Base-by-base conservation (phyloP, 2,329 filamentous ascomycete species). In the Venturia oleaginea region DNA sequence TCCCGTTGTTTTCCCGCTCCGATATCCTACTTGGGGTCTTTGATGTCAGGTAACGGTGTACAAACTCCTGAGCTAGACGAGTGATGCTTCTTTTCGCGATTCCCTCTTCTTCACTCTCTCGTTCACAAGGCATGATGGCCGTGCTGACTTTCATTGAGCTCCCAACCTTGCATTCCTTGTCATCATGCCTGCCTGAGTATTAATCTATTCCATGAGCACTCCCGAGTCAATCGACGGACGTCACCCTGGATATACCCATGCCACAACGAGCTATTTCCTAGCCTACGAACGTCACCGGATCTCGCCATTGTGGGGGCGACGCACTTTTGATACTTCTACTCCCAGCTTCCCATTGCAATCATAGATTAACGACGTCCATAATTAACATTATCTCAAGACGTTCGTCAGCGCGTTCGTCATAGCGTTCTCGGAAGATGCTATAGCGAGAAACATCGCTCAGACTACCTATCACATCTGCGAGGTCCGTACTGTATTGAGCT, bases 351-450 rank as follows among this genome's bases (percentile, higher is more conserved):
- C 57, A 40, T 60, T 32, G 3, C 13, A 22, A 43, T 60, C 57
- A 40, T 60, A 38, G 40, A 24, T 60, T 40, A 40, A 43, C 57
- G 13, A 27, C 24, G n/a, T 30, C 57, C 1, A 27, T 38, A 22
- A 60, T 30, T 17, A 60, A 60, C 11, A 6, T 60, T n/a, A 60
- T 60, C 32, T 57, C 51, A 4, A 37, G 6, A 30, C 24, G 32
- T 43, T 60, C 40, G 30, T 40, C 32, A 37, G 51, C 51, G 51
- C 51, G 27, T 30, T 57, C 19, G 51, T 57, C 32, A 60, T 60
- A 60, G 57, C 57, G 32, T 43, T 30, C 40, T 38, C 57, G 57
- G 57, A 32, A 60, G 32, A 60, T 60, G 30, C 4, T 43, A n/a
- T 30, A 40, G 55, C 34, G 32, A 24, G 40, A 30, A 43, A 17